Evolutionary conservation across 108 stramenopile species (phyloP).

Genomic region (Chaetoceros muelleri): DNA sequence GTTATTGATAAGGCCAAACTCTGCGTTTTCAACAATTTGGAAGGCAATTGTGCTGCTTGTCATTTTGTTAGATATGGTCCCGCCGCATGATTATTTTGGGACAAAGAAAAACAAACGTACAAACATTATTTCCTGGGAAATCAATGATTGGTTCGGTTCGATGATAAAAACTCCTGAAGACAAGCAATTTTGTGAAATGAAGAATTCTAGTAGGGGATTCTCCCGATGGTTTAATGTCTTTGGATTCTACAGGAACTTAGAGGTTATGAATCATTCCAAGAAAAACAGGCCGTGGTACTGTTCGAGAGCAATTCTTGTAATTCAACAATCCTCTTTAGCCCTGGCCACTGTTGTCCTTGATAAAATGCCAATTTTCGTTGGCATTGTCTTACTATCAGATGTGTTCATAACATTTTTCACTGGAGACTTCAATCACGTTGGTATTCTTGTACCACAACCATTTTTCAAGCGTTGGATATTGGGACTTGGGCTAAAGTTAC

Average conservation of each 20-base stretch:
- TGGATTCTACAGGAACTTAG: no score
- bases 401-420: conserved; percentile 79
- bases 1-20: conserved; percentile 57
- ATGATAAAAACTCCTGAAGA: no score
- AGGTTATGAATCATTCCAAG: no score
- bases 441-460: conserved; percentile 43
- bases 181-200: no score
- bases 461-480: conserved; percentile 57
- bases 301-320: conserved; percentile 8
- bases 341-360: conserved; percentile 27
- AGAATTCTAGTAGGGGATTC: no score
- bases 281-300: conserved; percentile 32
- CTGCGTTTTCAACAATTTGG: conserved; percentile 60
- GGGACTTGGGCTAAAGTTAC: conserved; percentile 51
- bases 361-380: conserved; percentile 32
- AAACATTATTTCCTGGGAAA: no score
- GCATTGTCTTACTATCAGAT: conserved; percentile 49
- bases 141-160: no score
- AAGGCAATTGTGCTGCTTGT: no score
- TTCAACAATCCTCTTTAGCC: conserved; percentile 15
- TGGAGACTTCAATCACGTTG: conserved; percentile 45
- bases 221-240: no score
- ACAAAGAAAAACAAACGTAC: no score
- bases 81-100: no score
- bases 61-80: no score